These are phyloP conservation scores for Arctium lappa DNA, from an alignment of 129 eudicot species.

Conservation along the genomic window DNA sequence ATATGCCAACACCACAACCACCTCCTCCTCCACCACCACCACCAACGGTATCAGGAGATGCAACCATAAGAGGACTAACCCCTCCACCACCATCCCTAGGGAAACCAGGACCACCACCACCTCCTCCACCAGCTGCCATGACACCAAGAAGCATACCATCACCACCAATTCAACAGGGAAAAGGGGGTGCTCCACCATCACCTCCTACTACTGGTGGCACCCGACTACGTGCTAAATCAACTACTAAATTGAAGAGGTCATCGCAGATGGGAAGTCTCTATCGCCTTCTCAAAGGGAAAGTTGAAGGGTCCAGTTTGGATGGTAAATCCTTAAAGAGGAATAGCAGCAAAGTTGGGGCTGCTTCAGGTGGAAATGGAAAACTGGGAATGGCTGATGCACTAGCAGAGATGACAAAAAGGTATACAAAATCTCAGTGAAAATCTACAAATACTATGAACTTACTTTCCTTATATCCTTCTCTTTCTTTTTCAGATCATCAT, in stretches of 20 bases:
- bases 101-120: conserved; percentile 18
- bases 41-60: conserved; percentile 3
- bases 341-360: conserved; percentile 37
- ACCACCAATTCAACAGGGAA: conserved; percentile 33
- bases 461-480: not conserved
- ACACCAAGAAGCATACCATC: conserved; percentile 26
- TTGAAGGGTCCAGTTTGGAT: conserved; percentile 67
- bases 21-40: conserved; percentile 43
- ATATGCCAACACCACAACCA: not conserved
- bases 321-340: conserved; percentile 43
- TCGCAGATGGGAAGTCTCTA: conserved; percentile 80
- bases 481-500: conserved; percentile 55
- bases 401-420: conserved; percentile 88
- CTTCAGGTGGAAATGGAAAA: conserved; percentile 47
- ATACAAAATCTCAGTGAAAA: not conserved
- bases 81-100: conserved; percentile 39
- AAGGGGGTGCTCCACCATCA: conserved; percentile 62
- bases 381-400: conserved; percentile 90
- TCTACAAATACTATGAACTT: not conserved
- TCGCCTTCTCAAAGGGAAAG: conserved; percentile 70
- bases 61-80: conserved; percentile 7
- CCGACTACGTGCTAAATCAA: conserved; percentile 46
- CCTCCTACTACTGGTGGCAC: conserved; percentile 47
- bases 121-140: conserved; percentile 38
- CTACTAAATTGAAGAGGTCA: conserved; percentile 66